Conservation (phyloP, 1,284 basidiomycete species). For the Calocybe gambosa region DNA sequence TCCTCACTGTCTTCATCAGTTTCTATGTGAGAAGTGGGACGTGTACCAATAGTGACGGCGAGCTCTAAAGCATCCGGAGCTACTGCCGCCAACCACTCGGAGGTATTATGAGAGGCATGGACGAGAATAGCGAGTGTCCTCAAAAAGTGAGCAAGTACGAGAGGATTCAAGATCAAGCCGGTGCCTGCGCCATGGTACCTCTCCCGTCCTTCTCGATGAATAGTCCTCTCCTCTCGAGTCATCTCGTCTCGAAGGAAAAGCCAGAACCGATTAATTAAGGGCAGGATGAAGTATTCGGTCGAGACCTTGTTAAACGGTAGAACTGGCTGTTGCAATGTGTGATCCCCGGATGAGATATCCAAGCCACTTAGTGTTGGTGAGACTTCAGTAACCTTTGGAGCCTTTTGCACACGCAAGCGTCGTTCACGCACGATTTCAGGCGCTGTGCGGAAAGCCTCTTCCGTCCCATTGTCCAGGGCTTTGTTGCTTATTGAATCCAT, state of each 20-base stretch:
- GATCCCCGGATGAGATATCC: constrained; percentile 7
- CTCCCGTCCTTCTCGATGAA: constrained; percentile 38
- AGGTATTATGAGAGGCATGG: constrained; percentile 74
- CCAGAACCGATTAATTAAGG: constrained; percentile 89
- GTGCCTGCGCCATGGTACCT: constrained; percentile 71
- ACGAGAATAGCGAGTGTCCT: constrained; percentile 76
- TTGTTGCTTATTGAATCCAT: constrained; percentile 52
- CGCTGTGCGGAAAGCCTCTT: constrained; percentile 41
- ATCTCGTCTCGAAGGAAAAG: constrained; percentile 79
- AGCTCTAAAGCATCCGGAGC: constrained; percentile 80
- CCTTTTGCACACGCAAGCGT: constrained; percentile 60
- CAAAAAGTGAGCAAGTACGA: constrained; percentile 71
- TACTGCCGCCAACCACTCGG: constrained; percentile 73
- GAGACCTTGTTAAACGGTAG: constrained; percentile 66
- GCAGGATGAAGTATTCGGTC: constrained; percentile 81
- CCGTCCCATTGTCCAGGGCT: constrained; percentile 52
- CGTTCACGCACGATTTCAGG: constrained; percentile 68
- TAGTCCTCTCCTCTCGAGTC: constrained; percentile 63
- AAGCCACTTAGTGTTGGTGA: constrained; percentile 13
- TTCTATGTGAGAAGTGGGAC: constrained; percentile 48
- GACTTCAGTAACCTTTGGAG: constrained; percentile 42
- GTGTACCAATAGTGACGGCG: constrained; percentile 69
- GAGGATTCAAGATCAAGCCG: constrained; percentile 72
- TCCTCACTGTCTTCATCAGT: constrained; percentile 35
- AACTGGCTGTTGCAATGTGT: not conserved